Base-by-base conservation (phyloP, 768 basidiomycete genomes). In the Mycena leptocephala region DNA sequence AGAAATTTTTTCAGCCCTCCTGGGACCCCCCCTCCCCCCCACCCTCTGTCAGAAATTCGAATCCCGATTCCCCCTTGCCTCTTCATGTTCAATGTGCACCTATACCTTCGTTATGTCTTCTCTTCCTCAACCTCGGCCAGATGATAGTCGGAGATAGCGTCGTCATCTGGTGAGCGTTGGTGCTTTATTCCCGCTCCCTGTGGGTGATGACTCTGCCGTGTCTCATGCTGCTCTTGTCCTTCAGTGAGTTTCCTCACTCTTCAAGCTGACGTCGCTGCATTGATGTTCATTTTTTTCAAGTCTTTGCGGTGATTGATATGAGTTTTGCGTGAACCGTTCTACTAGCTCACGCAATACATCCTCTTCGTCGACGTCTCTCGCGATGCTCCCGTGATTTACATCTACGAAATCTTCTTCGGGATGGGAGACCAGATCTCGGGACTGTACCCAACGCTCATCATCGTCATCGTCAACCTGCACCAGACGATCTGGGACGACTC, bases 391-490 rank as follows among this genome's bases (percentile, higher is more conserved):
- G 1, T 16, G 14, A 53, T 51, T 32, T 72, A 63, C 62, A 62
- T 53, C 33, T 72, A 63, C 62, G 8, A 63, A 8, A 14, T 72
- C 33, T 72, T 63, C n/a, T 33, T 41, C 13, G 70, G 43, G 14
- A 51, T 64, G 70, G 70, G 70, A 30, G 70, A 72, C 61, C 61
- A 72, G 35, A 63, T 72, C 33, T 63, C 70, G 24, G 70, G 70
- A 2, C 37, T 72, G 48, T 72, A 72, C 26, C 70, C 70, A 1
- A 64, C 70, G n/a, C 70, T 72, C 46, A 72, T 72, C 22, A 64
- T 72, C 35, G 70, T 72, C 16, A 64, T 72, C 48, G 70, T 72
- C 32, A 72, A 72, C 20, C 46, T 72, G 7, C 61, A 72, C n/a
- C 48, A 62, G 22, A 62, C 70, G 26, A 33, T 62, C 13, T 71